Base-by-base conservation (phyloP, 805 yeast species). In the Millerago galiae region DNA sequence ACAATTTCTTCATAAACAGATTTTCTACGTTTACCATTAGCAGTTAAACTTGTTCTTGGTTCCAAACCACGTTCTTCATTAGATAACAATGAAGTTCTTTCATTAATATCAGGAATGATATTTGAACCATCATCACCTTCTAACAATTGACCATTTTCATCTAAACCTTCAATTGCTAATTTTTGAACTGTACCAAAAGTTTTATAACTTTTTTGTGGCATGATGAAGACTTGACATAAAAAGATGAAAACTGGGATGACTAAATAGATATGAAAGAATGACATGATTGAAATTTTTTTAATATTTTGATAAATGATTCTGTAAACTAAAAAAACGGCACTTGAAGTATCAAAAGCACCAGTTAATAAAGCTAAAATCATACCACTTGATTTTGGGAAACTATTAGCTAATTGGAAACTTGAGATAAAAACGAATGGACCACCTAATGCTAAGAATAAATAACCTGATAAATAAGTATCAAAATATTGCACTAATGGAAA, bases 391-490 rank as follows among this genome's bases (percentile, higher is more conserved):
- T 75, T 74, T 2, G 96, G 96, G 63, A 89, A 86, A 24, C 85
- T 75, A 59, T 89, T 90, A 7, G 96, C 85, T 59, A 90, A 69
- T 56, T 90, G 97, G 72, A 90, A 89, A 47, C 88, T 79, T 14
- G 95, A 82, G 44, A 91, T 89, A 59, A 86, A 90, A 16, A 84
- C 90, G 65, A 90, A 89, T 9, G 98, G 98, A 5, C 98, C 97
- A 7, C 95, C 96, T 44, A 88, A 67, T 0, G 96, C 96, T 18
- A 90, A 67, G 13, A 75, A 61, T 2, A 83, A 67, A 60, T 86
- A 91, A 1, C 97, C 98, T 8, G 64, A 43, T 31, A 87, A 60
- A 60, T 84, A 89, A 3, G 81, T 78, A 60, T 89, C 96, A 35
- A 74, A 51, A 18, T 43, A 14, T 11, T 35, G 5, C 8, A 49